Evolutionary conservation across 176 grass and related monocot genomes (phyloP).

Genomic region (Oryza glumipatula): DNA sequence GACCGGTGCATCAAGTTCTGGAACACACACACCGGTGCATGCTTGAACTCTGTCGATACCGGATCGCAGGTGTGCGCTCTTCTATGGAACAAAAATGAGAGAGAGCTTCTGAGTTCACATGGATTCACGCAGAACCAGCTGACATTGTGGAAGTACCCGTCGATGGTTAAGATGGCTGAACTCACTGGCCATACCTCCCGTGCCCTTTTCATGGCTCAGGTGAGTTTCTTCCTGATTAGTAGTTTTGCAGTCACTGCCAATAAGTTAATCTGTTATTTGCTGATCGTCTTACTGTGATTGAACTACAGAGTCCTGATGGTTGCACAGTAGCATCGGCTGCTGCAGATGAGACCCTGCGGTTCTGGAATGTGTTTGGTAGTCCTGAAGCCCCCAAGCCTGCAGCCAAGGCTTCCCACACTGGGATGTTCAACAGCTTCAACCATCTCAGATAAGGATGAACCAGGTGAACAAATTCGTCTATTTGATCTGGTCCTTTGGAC

Average conservation of each 20-base stretch:
- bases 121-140: conserved; percentile 61
- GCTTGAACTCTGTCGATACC: conserved; percentile 61
- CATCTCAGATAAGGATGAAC: conserved; percentile 56
- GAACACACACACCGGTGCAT: conserved; percentile 61
- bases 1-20: conserved; percentile 78
- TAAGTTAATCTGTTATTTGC: conserved; percentile 21
- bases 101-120: conserved; percentile 55
- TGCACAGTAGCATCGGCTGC: conserved; percentile 72
- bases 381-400: conserved; percentile 59
- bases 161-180: conserved; percentile 66
- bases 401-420: conserved; percentile 47
- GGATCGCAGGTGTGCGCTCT: conserved; percentile 58
- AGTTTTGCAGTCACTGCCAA: neutral
- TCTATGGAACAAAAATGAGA: conserved; percentile 66
- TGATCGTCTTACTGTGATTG: conserved; percentile 27
- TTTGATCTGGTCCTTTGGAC: conserved; percentile 24
- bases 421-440: conserved; percentile 69
- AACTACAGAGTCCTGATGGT: conserved; percentile 71
- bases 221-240: conserved; percentile 22
- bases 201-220: conserved; percentile 65
- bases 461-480: neutral
- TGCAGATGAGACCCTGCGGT: conserved; percentile 69
- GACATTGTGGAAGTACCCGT: conserved; percentile 64
- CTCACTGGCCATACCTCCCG: conserved; percentile 67
- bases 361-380: conserved; percentile 75